Conservation (phyloP, 2,329 filamentous ascomycete genomes). For the Sclerotinia spermophila region DNA sequence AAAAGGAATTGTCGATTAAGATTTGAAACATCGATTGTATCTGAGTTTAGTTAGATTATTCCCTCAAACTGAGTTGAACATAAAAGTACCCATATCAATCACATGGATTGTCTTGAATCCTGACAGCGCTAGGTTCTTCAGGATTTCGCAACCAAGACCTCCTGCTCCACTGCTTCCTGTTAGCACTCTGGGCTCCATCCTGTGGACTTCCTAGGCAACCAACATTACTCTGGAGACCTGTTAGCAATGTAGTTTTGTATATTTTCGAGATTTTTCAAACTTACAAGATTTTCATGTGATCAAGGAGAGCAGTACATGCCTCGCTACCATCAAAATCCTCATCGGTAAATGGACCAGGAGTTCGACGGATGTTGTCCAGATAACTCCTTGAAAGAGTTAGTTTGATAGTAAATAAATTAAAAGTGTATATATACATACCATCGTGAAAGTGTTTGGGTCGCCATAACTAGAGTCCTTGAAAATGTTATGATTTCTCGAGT, state of each 20-base stretch:
- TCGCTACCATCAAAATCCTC: slow-evolving; percentile 48
- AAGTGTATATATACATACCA: slow-evolving; percentile 25
- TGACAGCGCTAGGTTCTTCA: slow-evolving; percentile 93
- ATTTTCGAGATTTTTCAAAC: slow-evolving; percentile 11
- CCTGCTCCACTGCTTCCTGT: slow-evolving; percentile 70
- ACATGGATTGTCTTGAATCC: slow-evolving; percentile 97
- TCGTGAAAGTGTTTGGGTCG: slow-evolving; percentile 16
- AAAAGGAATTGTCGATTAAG: slow-evolving; percentile 97
- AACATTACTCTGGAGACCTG: slow-evolving; percentile 35
- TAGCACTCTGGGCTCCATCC: not conserved
- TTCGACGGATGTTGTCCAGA: slow-evolving; percentile 74
- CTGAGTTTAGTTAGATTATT: slow-evolving; percentile 43
- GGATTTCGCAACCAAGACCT: slow-evolving; percentile 89
- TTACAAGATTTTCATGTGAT: slow-evolving; percentile 72
- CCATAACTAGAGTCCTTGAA: not conserved
- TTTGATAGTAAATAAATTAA: not conserved
- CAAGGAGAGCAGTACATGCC: slow-evolving; percentile 53
- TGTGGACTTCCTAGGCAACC: slow-evolving; percentile 20
- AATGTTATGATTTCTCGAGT: not conserved
- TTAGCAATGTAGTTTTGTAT: slow-evolving; percentile 26
- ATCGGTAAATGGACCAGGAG: slow-evolving; percentile 77
- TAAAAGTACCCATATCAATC: slow-evolving; percentile 84
- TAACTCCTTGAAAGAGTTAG: slow-evolving; percentile 62
- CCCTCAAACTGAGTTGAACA: not conserved
- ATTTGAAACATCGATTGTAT: slow-evolving; percentile 98